These are phyloP conservation scores for Zasmidium angulare DNA, from an alignment of 2,329 filamentous ascomycete genomes.

Conservation along the genomic window DNA sequence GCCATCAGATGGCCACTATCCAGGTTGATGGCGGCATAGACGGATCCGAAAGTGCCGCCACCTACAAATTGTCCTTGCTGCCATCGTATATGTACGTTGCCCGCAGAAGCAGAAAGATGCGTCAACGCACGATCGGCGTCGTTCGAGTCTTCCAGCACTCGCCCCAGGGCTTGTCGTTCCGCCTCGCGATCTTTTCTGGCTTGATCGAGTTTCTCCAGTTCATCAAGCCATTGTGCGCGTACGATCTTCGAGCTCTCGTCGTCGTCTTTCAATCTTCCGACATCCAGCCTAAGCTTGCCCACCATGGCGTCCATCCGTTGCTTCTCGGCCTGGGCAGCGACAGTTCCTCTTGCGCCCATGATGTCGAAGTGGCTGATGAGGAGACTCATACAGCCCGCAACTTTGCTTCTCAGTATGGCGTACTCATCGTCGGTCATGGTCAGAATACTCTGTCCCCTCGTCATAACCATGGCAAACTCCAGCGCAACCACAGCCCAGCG, in stretches of 20 bases:
- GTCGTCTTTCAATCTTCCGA: slow-evolving; percentile 72
- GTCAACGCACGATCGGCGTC: slow-evolving; percentile 94
- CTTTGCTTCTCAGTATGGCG: slow-evolving; percentile 75
- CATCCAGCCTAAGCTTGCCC: slow-evolving; percentile 73
- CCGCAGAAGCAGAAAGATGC: slow-evolving; percentile 88
- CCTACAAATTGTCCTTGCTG: slow-evolving; percentile 98
- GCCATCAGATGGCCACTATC: slow-evolving; percentile 97
- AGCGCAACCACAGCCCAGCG: slow-evolving; percentile 94
- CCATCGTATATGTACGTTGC: slow-evolving; percentile 94
- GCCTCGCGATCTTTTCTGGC: slow-evolving; percentile 74
- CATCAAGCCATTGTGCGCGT: slow-evolving; percentile 70
- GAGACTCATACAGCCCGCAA: slow-evolving; percentile 95
- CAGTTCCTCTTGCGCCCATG: slow-evolving; percentile 90
- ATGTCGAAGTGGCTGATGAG: slow-evolving; percentile 99
- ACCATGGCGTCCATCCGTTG: slow-evolving; percentile 79
- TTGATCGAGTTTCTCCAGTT: slow-evolving; percentile 75
- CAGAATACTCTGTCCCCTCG: slow-evolving; percentile 87
- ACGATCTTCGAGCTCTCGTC: slow-evolving; percentile 79
- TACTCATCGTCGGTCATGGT: slow-evolving; percentile 88
- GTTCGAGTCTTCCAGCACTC: slow-evolving; percentile 89
- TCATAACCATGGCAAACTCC: slow-evolving; percentile 98
- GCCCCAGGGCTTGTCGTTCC: slow-evolving; percentile 82
- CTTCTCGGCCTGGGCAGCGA: slow-evolving; percentile 91
- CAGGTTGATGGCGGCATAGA: slow-evolving; percentile 95
- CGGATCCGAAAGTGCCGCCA: slow-evolving; percentile 93